Percentiles rank a stretch among this genome's conserved stretches.
Conservation (phyloP, 139 green algal genomes). For the Volvox africanus region DNA sequence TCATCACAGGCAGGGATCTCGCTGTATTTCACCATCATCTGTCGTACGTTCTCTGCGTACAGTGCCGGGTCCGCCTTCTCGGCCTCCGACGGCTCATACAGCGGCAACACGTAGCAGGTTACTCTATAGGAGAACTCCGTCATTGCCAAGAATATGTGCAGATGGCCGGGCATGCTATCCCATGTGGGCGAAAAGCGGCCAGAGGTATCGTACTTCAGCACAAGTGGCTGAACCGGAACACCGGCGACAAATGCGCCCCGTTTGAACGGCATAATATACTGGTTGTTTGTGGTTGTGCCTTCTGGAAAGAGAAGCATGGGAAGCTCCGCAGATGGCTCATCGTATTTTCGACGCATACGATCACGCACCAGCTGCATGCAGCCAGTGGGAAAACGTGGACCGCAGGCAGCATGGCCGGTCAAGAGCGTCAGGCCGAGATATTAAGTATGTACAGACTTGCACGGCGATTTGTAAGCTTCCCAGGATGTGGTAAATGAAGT, state of each 20-base stretch:
- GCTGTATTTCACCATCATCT: constrained; percentile 74
- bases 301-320: constrained; percentile 83
- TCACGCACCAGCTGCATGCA: constrained; percentile 60
- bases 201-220: constrained; percentile 78
- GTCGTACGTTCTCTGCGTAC: constrained; percentile 81
- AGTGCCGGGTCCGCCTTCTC: constrained; percentile 77
- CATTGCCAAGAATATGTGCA: constrained; percentile 86
- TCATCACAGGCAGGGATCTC: constrained; percentile 32
- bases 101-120: constrained; percentile 71
- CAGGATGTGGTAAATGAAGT: too few species aligned
- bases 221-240: constrained; percentile 84
- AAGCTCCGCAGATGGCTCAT: constrained; percentile 22
- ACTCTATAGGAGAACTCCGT: constrained; percentile 13
- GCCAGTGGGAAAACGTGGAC: too few species aligned
- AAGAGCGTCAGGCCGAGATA: too few species aligned
- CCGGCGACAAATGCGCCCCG: constrained; percentile 92
- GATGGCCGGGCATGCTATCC: constrained; percentile 80
- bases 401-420: too few species aligned
- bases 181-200: constrained; percentile 78
- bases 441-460: too few species aligned
- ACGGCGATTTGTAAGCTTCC: too few species aligned
- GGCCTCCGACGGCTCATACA: constrained; percentile 79
- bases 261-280: constrained; percentile 91
- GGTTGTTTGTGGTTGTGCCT: constrained; percentile 94
- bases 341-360: constrained; percentile 63